Evolutionary conservation across 345 rosid genomes (phyloP).

Genomic region (Salix purpurea): DNA sequence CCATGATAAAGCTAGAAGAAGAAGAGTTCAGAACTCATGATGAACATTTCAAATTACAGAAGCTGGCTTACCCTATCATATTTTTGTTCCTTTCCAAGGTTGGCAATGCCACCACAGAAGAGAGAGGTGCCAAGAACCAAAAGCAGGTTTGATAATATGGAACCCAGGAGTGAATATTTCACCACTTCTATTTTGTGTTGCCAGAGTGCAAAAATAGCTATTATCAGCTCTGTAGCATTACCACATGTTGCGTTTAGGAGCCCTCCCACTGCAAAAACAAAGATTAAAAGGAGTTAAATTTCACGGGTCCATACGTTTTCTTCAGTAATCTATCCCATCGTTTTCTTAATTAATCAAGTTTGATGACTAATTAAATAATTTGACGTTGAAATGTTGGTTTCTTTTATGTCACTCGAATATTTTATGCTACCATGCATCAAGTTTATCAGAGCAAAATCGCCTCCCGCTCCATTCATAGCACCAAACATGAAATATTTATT

Average conservation of each 20-base stretch:
- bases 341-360: neutral
- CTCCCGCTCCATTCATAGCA: too few species aligned
- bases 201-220: slow-evolving; percentile 68
- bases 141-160: slow-evolving; percentile 82
- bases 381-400: neutral
- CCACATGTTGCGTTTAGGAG: slow-evolving; percentile 93
- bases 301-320: neutral
- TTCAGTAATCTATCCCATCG: neutral
- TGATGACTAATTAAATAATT: neutral
- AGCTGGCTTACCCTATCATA: slow-evolving; percentile 58
- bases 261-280: slow-evolving; percentile 63
- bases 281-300: neutral
- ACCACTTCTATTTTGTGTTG: slow-evolving; percentile 62
- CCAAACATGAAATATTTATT: neutral
- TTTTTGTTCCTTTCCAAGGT: slow-evolving; percentile 57
- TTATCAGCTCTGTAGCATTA: slow-evolving; percentile 86
- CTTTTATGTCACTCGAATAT: neutral
- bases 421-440: neutral
- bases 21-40: neutral
- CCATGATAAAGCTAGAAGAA: neutral
- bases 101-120: slow-evolving; percentile 83
- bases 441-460: neutral
- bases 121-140: slow-evolving; percentile 89
- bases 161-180: slow-evolving; percentile 83
- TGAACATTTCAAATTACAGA: neutral